Base-by-base conservation (phyloP, 768 basidiomycete species). In the Rickenella mellea region DNA sequence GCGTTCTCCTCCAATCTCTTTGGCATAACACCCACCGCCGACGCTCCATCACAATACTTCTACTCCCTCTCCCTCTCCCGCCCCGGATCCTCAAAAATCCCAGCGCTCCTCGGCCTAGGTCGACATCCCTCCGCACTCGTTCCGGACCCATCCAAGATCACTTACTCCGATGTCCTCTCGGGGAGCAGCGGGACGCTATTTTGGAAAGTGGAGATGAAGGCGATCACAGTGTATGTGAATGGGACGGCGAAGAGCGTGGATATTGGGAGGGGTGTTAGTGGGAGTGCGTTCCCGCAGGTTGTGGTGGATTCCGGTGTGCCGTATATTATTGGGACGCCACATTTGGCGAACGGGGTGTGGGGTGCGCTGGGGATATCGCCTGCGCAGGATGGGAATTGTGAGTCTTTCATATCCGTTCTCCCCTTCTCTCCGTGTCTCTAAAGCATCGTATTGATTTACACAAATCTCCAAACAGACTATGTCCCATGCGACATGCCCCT, bases 301-400 rank as follows among this genome's bases (percentile, higher is more conserved):
- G 69, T 85, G n/a, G 53, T 88, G 26, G 86, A 89, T 55, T 74
- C 79, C 0, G 86, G 86, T 0, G 68, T 77, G 0, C 81, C 85
- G 0, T 43, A 70, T 11, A 86, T 89, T 39, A 55, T 89, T 1
- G 72, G 83, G 5, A 75, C 78, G 0, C 60, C 64, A 4, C 41
- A 51, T 3, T 65, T 89, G 15, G 81, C 85, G 12, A 80, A 89
- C 49, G 84, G 69, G 5, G 81, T 88, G 15, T 89, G 88, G 45
- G 85, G 85, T 7, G 80, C 84, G 3, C 61, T 85, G 40, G 81
- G 78, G 1, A 63, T 87, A 21, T 51, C 57, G 17, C 80, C 83
- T 6, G 71, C 64, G 0, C 43, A 62, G 1, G 79, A 84, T 47
- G 80, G 83, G 15, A 66, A 71, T 38, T 84, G 85, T 85, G 49